Evolutionary conservation across 176 grass and related monocot species (phyloP), one percentile per base, ranked within the genome.

Genomic region (Eleusine coracana): DNA sequence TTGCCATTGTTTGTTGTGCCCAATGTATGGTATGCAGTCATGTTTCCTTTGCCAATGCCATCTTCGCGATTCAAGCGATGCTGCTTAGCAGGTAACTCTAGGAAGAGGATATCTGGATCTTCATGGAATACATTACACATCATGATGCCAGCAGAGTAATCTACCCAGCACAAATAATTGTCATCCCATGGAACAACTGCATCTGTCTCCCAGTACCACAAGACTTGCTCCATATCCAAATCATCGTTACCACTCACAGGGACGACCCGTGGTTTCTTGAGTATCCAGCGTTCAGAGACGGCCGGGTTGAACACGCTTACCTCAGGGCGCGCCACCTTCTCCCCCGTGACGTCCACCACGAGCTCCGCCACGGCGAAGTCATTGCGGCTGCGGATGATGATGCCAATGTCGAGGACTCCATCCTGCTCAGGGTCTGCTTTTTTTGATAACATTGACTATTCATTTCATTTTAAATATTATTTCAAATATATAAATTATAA

Each of bases 341-440:
- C 21, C 20, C 0, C 21, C 10, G 10, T 1, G 68, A 4, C 21
- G 18, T 21, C 10, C 1, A 69, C 21, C 38, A 44, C 20, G 40
- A 70, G 68, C 40, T 70, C 68, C 18, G 40, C 68, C 40, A 70
- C 39, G 40, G 68, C 39, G 39, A 70, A 70, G 68, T 23, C 39
- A 3, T 21, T 20, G 0, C 8, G 68, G 3, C 3, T 39, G 4
- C 7, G 68, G 38, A 44, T 10, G 40, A 70, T 13, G 21, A 70
- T 70, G 68, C 68, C 40, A 18, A 70, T 45, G 68, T 70, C 68
- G 0, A 13, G 21, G 68, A 44, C 20, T 45, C 68, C 68, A 69
- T 61, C 58, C 58, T 61, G n/a, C 20, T 21, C 21, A 61, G 58
- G 58, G 25, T 10, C 58, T 25, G 58, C 58, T 61, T n/a, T n/a